Percentiles rank a stretch among this genome's conserved stretches.
phyloP scores from a whole-genome alignment of 2,329 filamentous ascomycete species.

The Phaeophleospora eucalypticola region DNA sequence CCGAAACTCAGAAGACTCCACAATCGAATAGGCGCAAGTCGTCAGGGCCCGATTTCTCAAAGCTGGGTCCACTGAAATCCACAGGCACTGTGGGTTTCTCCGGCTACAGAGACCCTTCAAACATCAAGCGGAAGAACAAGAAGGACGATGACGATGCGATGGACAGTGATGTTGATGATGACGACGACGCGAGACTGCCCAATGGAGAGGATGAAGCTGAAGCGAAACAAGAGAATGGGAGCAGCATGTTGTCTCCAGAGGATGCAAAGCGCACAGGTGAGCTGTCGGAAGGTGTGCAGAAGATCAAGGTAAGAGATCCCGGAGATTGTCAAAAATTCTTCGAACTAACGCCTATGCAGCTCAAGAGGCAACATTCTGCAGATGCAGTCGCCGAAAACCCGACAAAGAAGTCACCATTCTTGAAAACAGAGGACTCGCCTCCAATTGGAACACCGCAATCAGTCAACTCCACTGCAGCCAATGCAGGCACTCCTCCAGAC shows the following conservation, averaged over 20 bases:
- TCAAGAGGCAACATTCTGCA: conserved; percentile 75
- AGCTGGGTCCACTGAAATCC: conserved; percentile 75
- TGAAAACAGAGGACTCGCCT: conserved; percentile 35
- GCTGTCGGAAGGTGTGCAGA: conserved; percentile 73
- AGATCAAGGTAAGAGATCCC: conserved; percentile 78
- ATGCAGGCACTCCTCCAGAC: conserved; percentile 32
- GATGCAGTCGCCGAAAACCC: conserved; percentile 56
- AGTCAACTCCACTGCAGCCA: conserved; percentile 28
- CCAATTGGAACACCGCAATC: conserved; percentile 41
- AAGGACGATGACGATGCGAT: conserved; percentile 58
- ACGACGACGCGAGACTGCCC: conserved; percentile 55
- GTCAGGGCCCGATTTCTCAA: conserved; percentile 78
- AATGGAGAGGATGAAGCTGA: conserved; percentile 58
- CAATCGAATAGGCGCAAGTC: conserved; percentile 66
- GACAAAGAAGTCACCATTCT: conserved; percentile 42
- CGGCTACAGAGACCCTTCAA: conserved; percentile 60
- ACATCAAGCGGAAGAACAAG: conserved; percentile 55
- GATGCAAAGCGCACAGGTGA: conserved; percentile 70
- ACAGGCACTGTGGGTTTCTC: conserved; percentile 88
- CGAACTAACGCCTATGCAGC: conserved; percentile 50
- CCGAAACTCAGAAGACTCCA: conserved; percentile 57
- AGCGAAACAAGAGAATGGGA: conserved; percentile 57
- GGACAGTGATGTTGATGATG: conserved; percentile 72
- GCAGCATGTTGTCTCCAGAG: conserved; percentile 56
- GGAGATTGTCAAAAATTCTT: no score